Evolutionary conservation across 73 alveolate species (phyloP).

Genomic region (Paramecium biaurelia): DNA sequence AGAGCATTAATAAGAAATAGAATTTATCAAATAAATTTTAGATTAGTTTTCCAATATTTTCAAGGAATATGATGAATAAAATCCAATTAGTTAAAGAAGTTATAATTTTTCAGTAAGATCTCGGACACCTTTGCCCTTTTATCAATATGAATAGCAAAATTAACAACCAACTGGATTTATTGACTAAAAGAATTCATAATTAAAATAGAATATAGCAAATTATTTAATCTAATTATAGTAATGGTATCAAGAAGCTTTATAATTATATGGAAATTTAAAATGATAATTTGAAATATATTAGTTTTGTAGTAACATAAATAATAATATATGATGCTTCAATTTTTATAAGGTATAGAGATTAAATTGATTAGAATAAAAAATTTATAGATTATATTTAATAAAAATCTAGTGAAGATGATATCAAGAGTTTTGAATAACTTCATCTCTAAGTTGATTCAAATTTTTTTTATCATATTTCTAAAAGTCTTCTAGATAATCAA

Average conservation of each 20-base stretch:
- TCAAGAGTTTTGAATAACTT: background rate
- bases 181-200: background rate
- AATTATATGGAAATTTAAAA: background rate
- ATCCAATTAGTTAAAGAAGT: background rate
- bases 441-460: background rate
- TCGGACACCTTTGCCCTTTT: background rate
- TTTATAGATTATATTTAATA: background rate
- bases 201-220: background rate
- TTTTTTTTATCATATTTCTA: background rate
- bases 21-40: background rate
- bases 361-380: background rate
- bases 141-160: background rate
- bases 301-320: background rate
- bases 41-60: background rate
- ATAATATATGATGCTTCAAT: background rate
- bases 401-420: background rate
- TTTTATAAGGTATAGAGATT: background rate
- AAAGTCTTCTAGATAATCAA: background rate
- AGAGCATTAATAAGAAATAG: background rate
- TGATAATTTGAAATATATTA: background rate
- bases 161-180: background rate
- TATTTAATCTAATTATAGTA: background rate
- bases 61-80: background rate
- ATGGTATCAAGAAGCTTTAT: background rate
- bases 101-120: background rate